Conservation (phyloP, 1,284 basidiomycete species). For the Tranzscheliella williamsii region DNA sequence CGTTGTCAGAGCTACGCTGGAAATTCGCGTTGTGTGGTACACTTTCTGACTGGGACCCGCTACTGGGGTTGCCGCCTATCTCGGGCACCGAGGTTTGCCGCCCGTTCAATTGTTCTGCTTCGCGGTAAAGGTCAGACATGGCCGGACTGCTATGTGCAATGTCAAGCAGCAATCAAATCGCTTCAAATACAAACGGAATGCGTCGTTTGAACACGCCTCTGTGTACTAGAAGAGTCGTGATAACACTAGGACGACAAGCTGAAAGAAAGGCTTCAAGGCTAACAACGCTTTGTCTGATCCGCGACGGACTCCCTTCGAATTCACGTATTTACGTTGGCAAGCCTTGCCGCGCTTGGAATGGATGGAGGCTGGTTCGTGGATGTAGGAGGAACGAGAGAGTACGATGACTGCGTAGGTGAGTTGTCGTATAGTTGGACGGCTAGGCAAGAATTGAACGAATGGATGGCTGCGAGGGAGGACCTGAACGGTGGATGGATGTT, state of each 20-base stretch:
- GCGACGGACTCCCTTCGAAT: background rate
- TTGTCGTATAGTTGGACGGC: background rate
- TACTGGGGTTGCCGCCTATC: background rate
- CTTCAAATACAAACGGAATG: too few relatives aligned
- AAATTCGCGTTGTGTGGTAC: background rate
- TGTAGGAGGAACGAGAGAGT: background rate
- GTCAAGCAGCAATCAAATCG: slow-evolving; percentile 6
- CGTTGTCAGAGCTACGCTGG: slow-evolving; percentile 3
- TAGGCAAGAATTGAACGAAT: slow-evolving; percentile 3
- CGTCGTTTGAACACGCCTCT: too few relatives aligned
- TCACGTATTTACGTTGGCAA: background rate
- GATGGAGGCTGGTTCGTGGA: background rate
- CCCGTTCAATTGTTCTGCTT: slow-evolving; percentile 10
- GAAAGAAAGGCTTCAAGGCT: background rate
- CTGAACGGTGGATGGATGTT: background rate
- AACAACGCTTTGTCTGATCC: background rate
- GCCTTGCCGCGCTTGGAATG: background rate
- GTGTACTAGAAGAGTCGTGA: background rate
- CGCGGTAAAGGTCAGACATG: slow-evolving; percentile 18
- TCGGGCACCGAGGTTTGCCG: slow-evolving; percentile 1
- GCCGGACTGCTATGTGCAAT: background rate
- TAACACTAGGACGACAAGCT: background rate
- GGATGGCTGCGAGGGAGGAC: background rate
- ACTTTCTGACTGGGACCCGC: background rate
- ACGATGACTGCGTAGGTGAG: background rate